A percentile compares a stretch with the other conserved stretches of the same genome.
phyloP scores from a whole-genome alignment of 2,329 filamentous ascomycete genomes.

The Lachnellula suecica region DNA sequence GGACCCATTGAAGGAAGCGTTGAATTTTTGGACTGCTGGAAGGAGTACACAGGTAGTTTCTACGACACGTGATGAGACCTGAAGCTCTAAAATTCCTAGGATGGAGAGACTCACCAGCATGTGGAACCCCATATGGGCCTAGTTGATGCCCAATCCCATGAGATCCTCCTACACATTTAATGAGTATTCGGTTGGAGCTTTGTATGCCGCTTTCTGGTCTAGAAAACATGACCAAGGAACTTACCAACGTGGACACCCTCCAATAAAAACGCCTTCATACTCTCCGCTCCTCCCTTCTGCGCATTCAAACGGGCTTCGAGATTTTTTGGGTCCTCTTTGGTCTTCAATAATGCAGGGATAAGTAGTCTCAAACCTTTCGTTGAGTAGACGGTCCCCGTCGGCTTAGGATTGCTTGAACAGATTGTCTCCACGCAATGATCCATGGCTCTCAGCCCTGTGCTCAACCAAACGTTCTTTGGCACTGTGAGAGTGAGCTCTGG shows the following conservation, averaged over 20 bases:
- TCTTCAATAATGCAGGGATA: conserved; percentile 42
- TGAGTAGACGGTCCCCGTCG: conserved; percentile 35
- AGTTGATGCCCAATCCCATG: conserved; percentile 42
- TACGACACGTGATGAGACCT: conserved; percentile 23
- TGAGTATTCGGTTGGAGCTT: too few species aligned
- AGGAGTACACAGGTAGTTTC: conserved; percentile 56
- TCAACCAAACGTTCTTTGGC: conserved; percentile 51
- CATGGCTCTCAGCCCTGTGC: conserved; percentile 52
- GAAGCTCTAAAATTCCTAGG: neutral
- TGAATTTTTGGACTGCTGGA: conserved; percentile 55
- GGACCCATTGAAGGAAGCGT: conserved; percentile 38
- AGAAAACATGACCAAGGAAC: conserved; percentile 4
- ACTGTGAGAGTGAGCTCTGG: conserved; percentile 48
- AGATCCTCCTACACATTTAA: neutral
- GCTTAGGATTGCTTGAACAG: conserved; percentile 35
- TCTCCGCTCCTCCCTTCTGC: conserved; percentile 34
- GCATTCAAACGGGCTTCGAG: conserved; percentile 44
- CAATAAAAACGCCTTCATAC: conserved; percentile 1
- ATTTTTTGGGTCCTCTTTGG: conserved; percentile 36
- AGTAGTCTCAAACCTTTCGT: conserved; percentile 39
- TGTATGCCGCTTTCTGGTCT: too few species aligned
- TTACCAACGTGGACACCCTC: conserved; percentile 34
- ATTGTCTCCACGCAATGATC: conserved; percentile 58
- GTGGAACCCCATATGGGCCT: conserved; percentile 51
- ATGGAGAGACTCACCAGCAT: conserved; percentile 33